Evolutionary conservation across 352 stramenopile species (phyloP).

Genomic region (Globisporangium abappressorium): DNA sequence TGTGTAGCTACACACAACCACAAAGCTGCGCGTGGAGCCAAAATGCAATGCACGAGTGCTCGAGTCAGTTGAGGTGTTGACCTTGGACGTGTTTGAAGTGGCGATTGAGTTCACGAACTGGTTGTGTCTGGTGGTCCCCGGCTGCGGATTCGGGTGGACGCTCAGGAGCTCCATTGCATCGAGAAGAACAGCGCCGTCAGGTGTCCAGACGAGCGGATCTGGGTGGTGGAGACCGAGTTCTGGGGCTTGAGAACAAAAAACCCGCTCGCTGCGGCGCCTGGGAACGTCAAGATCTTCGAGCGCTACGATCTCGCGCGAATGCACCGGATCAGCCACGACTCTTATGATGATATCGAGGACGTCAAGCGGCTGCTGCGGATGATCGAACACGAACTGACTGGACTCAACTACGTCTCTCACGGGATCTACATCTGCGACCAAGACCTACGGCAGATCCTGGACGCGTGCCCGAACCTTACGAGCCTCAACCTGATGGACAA

Average conservation of each 20-base stretch:
- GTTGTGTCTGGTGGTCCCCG: not conserved
- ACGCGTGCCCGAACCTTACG: not conserved
- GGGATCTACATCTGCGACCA: not conserved
- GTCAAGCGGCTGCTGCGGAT: not conserved
- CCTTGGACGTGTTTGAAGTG: not conserved
- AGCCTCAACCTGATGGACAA: not conserved
- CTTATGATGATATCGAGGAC: not conserved
- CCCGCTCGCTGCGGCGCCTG: not conserved
- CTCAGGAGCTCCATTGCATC: not conserved
- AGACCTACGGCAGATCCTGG: not conserved
- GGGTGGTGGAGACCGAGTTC: not conserved
- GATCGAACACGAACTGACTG: not conserved
- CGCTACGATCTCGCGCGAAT: not conserved
- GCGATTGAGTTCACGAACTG: not conserved
- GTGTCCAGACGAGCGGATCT: not conserved
- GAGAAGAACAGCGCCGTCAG: not conserved
- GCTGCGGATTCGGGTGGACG: not conserved
- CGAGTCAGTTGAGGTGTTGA: not conserved
- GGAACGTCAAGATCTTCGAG: not conserved
- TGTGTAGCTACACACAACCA: not conserved
- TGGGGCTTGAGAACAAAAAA: not conserved
- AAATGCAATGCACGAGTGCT: not conserved
- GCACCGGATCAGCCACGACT: not conserved
- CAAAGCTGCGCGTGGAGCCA: not conserved
- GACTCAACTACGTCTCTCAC: not conserved